Evolutionary conservation across 352 stramenopile species (phyloP).

Genomic region (Globisporangium cylindrosporum): DNA sequence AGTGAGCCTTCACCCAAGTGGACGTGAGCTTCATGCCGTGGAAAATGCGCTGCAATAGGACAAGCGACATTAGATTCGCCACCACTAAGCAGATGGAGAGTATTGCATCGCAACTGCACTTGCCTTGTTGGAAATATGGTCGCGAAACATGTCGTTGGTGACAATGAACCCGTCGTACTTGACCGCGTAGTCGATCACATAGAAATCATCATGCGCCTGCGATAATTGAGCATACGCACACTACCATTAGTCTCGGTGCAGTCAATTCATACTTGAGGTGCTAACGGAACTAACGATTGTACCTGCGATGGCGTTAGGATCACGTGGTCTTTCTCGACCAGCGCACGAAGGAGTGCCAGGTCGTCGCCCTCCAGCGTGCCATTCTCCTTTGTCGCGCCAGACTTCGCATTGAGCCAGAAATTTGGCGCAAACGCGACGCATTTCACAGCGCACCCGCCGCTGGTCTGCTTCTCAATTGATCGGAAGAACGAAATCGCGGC

Average conservation of each 20-base stretch:
- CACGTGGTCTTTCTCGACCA: conserved; percentile 67
- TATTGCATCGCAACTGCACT: not conserved
- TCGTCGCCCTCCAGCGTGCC: conserved; percentile 48
- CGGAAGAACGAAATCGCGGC: conserved; percentile 67
- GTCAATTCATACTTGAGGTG: not conserved
- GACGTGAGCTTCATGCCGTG: conserved; percentile 56
- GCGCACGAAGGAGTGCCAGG: conserved; percentile 36
- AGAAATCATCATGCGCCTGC: conserved; percentile 88
- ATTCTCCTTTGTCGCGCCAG: conserved; percentile 27
- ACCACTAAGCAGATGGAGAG: not conserved
- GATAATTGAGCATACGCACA: conserved; percentile 4
- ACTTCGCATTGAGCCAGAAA: conserved; percentile 78
- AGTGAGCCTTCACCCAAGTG: conserved; percentile 63
- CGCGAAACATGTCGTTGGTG: conserved; percentile 92
- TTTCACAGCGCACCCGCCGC: conserved; percentile 37
- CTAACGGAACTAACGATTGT: not conserved
- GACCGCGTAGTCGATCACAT: conserved; percentile 90
- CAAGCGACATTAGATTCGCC: not conserved
- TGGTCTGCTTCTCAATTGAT: conserved; percentile 22
- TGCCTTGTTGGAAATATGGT: conserved; percentile 79
- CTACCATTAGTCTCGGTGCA: not conserved
- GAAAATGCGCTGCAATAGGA: conserved; percentile 45
- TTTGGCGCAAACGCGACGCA: conserved; percentile 79
- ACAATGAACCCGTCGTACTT: conserved; percentile 88
- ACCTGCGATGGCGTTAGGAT: conserved; percentile 77